phyloP scores from a whole-genome alignment of 1,139 yeast species.

The Lizanozyma gosingica region DNA sequence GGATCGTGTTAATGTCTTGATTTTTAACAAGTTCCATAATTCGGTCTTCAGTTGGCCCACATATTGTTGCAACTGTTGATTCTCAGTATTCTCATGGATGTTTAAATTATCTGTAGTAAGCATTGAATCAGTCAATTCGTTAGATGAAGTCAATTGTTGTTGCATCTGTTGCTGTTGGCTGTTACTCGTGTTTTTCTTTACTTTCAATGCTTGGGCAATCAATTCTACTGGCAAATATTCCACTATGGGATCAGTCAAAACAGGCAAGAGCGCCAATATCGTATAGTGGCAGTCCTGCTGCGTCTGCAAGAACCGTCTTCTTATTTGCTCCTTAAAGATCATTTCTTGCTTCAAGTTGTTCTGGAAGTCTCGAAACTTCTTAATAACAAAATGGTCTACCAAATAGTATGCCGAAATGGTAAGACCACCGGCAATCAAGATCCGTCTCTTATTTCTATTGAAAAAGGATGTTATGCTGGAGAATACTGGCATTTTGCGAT shows the following conservation, averaged over 20 bases:
- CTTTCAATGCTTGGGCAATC: constrained; percentile 62
- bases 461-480: constrained; percentile 17
- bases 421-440: constrained; percentile 14
- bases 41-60: constrained; percentile 54
- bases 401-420: constrained; percentile 16
- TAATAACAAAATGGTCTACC: constrained; percentile 16
- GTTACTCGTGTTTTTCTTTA: constrained; percentile 38
- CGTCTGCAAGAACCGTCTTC: constrained; percentile 66
- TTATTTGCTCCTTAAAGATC: constrained; percentile 18
- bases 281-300: constrained; percentile 88
- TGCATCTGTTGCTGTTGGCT: constrained; percentile 8
- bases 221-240: constrained; percentile 63
- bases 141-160: constrained; percentile 8
- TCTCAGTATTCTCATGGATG: constrained; percentile 21
- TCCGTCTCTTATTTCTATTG: constrained; percentile 19
- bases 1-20: constrained; percentile 65
- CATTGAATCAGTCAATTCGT: constrained; percentile 19
- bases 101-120: constrained; percentile 34
- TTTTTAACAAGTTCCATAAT: constrained; percentile 78
- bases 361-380: constrained; percentile 18
- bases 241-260: constrained; percentile 56
- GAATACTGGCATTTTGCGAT: constrained; percentile 21
- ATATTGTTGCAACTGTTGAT: constrained; percentile 21
- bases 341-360: constrained; percentile 17
- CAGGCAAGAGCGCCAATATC: constrained; percentile 74